phyloP scores from a whole-genome alignment of 2,329 filamentous ascomycete genomes.

The Scleromitrula shiraiana region DNA sequence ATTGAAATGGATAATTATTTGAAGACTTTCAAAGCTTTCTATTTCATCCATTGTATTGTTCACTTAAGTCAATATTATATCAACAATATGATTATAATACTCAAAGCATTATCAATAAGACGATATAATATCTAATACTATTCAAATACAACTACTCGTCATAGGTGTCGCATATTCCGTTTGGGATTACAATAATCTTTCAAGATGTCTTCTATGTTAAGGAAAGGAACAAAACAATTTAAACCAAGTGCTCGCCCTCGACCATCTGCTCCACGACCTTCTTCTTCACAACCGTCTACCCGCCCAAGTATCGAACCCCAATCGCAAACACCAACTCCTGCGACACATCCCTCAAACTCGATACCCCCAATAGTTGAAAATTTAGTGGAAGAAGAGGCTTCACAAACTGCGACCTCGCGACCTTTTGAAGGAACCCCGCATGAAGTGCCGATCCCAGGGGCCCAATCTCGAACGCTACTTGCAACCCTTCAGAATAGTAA shows the following conservation, averaged over 20 bases:
- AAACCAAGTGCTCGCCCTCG: conserved; percentile 58
- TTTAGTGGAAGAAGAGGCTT: not conserved
- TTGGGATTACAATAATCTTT: conserved; percentile 4
- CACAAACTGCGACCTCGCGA: not conserved
- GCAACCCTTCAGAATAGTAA: not conserved
- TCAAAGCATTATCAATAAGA: not conserved
- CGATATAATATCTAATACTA: not conserved
- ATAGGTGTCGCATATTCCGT: conserved; percentile 1
- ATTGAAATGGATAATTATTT: not conserved
- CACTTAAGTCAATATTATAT: no score
- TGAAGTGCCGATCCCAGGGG: not conserved
- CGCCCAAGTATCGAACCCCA: conserved; percentile 35
- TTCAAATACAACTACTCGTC: not conserved
- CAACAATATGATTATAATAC: not conserved
- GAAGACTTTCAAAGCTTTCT: not conserved
- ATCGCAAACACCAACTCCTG: conserved; percentile 23
- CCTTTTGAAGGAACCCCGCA: conserved; percentile 1
- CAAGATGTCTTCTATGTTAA: conserved; percentile 11
- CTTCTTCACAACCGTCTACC: conserved; percentile 32
- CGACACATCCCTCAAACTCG: conserved; percentile 12
- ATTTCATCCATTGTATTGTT: not conserved
- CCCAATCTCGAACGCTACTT: not conserved
- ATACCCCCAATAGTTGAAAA: not conserved
- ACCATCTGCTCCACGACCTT: conserved; percentile 38
- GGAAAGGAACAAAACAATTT: conserved; percentile 36